These are phyloP conservation scores for Volutella citrinella DNA, from an alignment of 2,329 filamentous ascomycete genomes.

Conservation along the genomic window DNA sequence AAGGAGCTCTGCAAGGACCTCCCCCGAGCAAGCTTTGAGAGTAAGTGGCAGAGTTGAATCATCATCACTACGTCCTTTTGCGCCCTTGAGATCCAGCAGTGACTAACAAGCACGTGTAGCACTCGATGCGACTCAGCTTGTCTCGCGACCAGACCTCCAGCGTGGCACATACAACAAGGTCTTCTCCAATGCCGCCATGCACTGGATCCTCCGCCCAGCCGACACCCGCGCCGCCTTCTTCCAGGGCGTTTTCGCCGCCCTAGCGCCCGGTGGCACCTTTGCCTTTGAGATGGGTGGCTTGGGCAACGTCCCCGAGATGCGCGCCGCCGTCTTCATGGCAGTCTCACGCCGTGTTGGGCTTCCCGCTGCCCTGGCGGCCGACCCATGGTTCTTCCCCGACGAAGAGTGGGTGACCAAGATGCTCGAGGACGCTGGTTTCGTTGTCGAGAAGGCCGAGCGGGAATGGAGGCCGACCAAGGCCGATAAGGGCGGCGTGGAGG, in stretches of 20 bases:
- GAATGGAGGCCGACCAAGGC: conserved; percentile 63
- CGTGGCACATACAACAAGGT: conserved; percentile 46
- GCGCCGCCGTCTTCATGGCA: conserved; percentile 53
- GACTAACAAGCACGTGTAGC: conserved; percentile 32
- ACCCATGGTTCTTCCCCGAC: conserved; percentile 73
- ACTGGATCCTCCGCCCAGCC: conserved; percentile 58
- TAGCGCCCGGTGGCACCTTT: conserved; percentile 56
- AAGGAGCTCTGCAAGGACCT: conserved; percentile 36
- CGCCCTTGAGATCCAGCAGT: not conserved
- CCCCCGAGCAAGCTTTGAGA: conserved; percentile 42
- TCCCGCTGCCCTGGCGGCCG: conserved; percentile 43
- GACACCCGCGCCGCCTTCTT: conserved; percentile 51
- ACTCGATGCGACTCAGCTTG: conserved; percentile 43
- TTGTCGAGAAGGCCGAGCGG: conserved; percentile 52
- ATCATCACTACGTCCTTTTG: not conserved
- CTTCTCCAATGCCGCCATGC: conserved; percentile 66
- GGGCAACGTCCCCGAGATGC: conserved; percentile 65
- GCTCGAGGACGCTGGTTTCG: conserved; percentile 43
- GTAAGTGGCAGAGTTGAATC: too few relatives aligned
- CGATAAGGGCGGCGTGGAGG: conserved; percentile 58
- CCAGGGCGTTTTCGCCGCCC: conserved; percentile 44
- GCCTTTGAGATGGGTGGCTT: conserved; percentile 71
- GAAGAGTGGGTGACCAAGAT: conserved; percentile 54
- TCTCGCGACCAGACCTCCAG: conserved; percentile 33
- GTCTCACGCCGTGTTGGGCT: conserved; percentile 51